Evolutionary conservation across 169 alveolate species (phyloP), one percentile per base, ranked within the genome.

Genomic region (Perkinsus chesapeaki): DNA sequence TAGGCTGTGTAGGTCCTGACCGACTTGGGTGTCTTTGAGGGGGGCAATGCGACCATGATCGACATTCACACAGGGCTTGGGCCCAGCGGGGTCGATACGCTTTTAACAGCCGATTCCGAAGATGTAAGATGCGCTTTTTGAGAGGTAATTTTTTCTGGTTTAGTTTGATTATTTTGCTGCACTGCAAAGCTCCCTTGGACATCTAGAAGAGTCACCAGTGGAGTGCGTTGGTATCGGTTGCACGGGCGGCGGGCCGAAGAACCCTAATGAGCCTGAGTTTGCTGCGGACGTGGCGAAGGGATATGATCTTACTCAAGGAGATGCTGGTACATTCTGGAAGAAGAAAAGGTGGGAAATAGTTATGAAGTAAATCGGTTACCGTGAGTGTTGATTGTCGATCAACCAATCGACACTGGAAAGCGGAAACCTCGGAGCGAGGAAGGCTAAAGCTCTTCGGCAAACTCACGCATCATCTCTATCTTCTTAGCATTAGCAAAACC

Each of bases 1-100:
- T 34, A 60, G 82, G 3, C 31, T 60, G 82, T 23, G 82, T 34
- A 60, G 82, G 82, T 60, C 82, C 27, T 60, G 31, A 16, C 3
- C 12, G 82, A 60, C 27, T 9, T 60, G 31, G 23, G 23, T 1
- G 23, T 27, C 0, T 39, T 38, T 72, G 73, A 38, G 92, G 92
- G 23, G n/a, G n/a, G n/a, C n/a, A 3, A 91, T 27, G 20, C 73
- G 31, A 27, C 48, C 31, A 39, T 39, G 60, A 91, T 91, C 72
- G 92, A 91, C 92, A 36, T 91, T 31, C 92, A 91, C 92, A 91
- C 92, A 23, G 92, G 92, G 39, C 47, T 91, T 0, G 92, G 92
- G 1, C 92, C 92, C 20, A 39, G 48, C n/a, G 92, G 92, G 7
- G 72, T 60, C 31, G 82, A 60, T 60, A 60, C 82, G 31, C 82